A percentile compares a stretch with the other conserved stretches of the same genome.
These are phyloP conservation scores for Gloeopeniophorella convolvens DNA, from an alignment of 768 basidiomycete species.

Conservation along the genomic window DNA sequence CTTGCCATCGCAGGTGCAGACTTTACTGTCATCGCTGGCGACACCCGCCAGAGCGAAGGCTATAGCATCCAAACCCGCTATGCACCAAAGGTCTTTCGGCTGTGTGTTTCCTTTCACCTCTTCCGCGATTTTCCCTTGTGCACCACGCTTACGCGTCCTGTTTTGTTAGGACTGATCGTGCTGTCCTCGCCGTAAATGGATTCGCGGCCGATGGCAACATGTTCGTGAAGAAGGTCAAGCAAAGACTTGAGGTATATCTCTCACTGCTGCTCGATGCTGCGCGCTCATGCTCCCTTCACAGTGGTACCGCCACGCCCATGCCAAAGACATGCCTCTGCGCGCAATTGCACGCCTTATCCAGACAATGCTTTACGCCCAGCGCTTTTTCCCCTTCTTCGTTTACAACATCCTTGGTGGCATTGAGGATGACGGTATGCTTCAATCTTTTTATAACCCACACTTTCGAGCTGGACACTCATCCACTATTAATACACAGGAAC, in stretches of 20 bases:
- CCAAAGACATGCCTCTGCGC: constrained; percentile 94
- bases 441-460: constrained; percentile 7
- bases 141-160: constrained; percentile 9
- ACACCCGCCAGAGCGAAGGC: constrained; percentile 96
- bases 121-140: neutral
- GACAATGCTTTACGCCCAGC: constrained; percentile 92
- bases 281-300: constrained; percentile 27
- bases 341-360: constrained; percentile 98
- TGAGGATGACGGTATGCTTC: constrained; percentile 81
- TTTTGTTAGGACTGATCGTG: constrained; percentile 80
- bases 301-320: constrained; percentile 98
- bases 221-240: constrained; percentile 95
- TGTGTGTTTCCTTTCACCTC: constrained; percentile 50
- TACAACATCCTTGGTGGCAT: constrained; percentile 96
- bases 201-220: constrained; percentile 97
- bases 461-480: constrained; percentile 14
- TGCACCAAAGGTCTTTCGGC: constrained; percentile 88
- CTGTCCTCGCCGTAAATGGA: constrained; percentile 92
- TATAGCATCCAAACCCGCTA: constrained; percentile 97
- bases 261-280: neutral
- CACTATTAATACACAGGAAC: constrained; percentile 46
- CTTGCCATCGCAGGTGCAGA: constrained; percentile 91
- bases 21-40: constrained; percentile 92
- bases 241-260: constrained; percentile 80
- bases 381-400: constrained; percentile 98